phyloP scores from a whole-genome alignment of 768 basidiomycete species.

The Boletus eberwhitei region DNA sequence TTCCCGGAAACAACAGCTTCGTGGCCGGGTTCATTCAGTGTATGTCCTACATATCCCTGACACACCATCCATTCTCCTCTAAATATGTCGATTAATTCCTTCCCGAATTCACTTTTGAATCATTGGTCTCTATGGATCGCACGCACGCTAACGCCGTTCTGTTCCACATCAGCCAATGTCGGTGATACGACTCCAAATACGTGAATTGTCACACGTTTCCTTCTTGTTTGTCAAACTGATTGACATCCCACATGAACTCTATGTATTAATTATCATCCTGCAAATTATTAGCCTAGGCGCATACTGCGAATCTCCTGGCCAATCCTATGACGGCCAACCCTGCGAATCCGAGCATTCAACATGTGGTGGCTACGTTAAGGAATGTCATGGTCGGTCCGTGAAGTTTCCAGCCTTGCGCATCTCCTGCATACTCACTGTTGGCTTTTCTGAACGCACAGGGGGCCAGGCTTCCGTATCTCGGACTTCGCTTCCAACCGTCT shows the following conservation, averaged over 20 bases:
- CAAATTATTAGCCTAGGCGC: constrained; percentile 51
- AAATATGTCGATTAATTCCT: neutral
- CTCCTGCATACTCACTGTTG: neutral
- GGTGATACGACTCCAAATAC: constrained; percentile 80
- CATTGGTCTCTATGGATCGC: neutral
- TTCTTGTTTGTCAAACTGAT: neutral
- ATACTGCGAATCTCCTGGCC: constrained; percentile 73
- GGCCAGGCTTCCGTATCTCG: constrained; percentile 71
- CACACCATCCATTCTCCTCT: neutral
- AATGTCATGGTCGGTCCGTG: constrained; percentile 68
- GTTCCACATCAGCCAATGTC: constrained; percentile 56
- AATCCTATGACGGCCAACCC: constrained; percentile 59
- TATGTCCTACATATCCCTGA: constrained; percentile 30
- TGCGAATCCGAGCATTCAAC: constrained; percentile 75
- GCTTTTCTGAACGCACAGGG: constrained; percentile 37
- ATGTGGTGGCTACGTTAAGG: constrained; percentile 63
- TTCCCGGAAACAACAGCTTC: constrained; percentile 69
- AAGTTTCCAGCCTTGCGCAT: neutral
- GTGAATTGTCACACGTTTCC: constrained; percentile 39
- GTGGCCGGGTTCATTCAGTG: constrained; percentile 76
- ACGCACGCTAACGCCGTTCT: neutral
- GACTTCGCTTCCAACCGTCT: constrained; percentile 75
- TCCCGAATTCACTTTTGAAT: neutral
- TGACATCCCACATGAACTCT: neutral
- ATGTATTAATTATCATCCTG: neutral